These are phyloP conservation scores for Mycena latifolia DNA, from an alignment of 768 basidiomycete species.

Conservation along the genomic window DNA sequence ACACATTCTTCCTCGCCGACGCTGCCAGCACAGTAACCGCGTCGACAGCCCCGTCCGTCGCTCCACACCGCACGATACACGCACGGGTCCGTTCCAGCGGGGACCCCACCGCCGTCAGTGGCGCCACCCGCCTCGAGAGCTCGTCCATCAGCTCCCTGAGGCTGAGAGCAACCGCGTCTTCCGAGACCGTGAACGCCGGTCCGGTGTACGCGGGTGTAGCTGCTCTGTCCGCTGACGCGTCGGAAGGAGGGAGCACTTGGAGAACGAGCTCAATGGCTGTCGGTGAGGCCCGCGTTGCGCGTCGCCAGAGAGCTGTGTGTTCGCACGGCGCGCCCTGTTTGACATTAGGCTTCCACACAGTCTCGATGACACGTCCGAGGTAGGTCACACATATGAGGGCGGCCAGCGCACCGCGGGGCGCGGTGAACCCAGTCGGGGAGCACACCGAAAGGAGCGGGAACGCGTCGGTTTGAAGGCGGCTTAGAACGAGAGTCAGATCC, in stretches of 20 bases:
- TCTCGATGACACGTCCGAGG: slow-evolving; percentile 30
- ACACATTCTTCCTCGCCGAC: slow-evolving; percentile 30
- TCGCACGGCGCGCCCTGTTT: slow-evolving; percentile 32
- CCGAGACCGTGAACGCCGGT: not conserved
- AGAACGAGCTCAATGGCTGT: slow-evolving; percentile 16
- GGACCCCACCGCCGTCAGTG: slow-evolving; percentile 23
- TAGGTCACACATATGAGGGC: slow-evolving; percentile 26
- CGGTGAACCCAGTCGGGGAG: slow-evolving; percentile 7
- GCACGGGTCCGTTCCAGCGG: slow-evolving; percentile 31
- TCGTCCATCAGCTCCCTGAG: slow-evolving; percentile 12
- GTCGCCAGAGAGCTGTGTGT: slow-evolving; percentile 29
- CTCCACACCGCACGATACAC: slow-evolving; percentile 35
- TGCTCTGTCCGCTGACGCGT: not conserved
- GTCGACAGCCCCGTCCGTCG: slow-evolving; percentile 32
- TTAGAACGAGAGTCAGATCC: slow-evolving; percentile 7
- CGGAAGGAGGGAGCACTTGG: slow-evolving; percentile 11
- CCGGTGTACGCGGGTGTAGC: not conserved
- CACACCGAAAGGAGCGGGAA: slow-evolving; percentile 30
- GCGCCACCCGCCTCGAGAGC: slow-evolving; percentile 4
- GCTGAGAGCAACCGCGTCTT: not conserved
- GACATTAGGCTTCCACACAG: slow-evolving; percentile 37
- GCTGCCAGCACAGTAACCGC: slow-evolving; percentile 33
- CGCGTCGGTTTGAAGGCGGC: slow-evolving; percentile 21
- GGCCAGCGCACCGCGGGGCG: slow-evolving; percentile 29
- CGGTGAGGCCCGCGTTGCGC: slow-evolving; percentile 21